These are phyloP conservation scores for Adansonia gregorii DNA, from an alignment of 441 rosid species.

Conservation along the genomic window DNA sequence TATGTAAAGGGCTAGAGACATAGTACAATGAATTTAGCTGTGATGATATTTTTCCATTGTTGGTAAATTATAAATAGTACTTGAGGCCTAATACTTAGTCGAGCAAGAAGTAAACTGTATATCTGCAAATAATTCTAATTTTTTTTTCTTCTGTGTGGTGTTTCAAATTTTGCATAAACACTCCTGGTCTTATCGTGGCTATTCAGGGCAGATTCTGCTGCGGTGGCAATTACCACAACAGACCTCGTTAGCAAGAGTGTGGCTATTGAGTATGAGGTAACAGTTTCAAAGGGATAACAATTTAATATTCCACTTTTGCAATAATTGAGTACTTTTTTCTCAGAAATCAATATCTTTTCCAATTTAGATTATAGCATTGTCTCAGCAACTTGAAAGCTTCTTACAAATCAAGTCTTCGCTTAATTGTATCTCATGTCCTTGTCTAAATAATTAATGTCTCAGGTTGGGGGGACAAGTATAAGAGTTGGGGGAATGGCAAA, in stretches of 20 bases:
- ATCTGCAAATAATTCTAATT: constrained; percentile 23
- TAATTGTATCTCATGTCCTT: constrained; percentile 6
- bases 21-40: neutral
- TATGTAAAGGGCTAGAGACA: neutral
- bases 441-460: constrained; percentile 32
- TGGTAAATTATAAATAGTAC: neutral
- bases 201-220: constrained; percentile 95
- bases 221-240: constrained; percentile 93
- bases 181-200: constrained; percentile 28
- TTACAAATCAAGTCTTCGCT: constrained; percentile 8
- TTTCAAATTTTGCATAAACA: constrained; percentile 13
- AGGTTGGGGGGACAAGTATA: constrained; percentile 74
- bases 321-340: neutral
- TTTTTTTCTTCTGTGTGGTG: neutral
- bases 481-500: constrained; percentile 95
- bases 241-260: constrained; percentile 98
- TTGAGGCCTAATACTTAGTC: constrained; percentile 2
- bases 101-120: constrained; percentile 15
- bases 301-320: neutral
- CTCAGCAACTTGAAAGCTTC: constrained; percentile 13
- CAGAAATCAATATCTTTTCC: neutral
- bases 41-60: constrained; percentile 17
- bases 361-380: constrained; percentile 5
- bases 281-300: constrained; percentile 2
- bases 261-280: constrained; percentile 80